Conservation (phyloP, 176 grass and related monocot genomes). For the Juncus effusus region DNA sequence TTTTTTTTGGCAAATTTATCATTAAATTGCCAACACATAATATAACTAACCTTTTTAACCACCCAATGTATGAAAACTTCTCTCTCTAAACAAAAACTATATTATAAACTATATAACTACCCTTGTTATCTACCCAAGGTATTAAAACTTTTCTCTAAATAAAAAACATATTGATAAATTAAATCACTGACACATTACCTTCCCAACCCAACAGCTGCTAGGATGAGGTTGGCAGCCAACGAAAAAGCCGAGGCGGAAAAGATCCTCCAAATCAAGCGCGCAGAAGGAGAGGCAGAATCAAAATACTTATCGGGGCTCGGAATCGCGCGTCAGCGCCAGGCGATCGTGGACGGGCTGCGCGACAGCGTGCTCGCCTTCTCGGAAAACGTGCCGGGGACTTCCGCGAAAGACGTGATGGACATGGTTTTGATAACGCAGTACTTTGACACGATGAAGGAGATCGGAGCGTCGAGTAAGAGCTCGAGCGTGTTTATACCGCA, state of each 20-base stretch:
- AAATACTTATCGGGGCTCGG: conserved; percentile 79
- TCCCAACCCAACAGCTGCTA: conserved; percentile 42
- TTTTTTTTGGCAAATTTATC: too few relatives aligned
- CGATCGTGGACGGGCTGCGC: conserved; percentile 77
- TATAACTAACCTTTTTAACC: too few relatives aligned
- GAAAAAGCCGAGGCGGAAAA: conserved; percentile 90
- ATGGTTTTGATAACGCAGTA: conserved; percentile 88
- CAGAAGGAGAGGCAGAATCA: conserved; percentile 79
- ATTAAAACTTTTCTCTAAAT: too few relatives aligned
- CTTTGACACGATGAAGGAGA: conserved; percentile 86
- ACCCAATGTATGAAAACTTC: too few relatives aligned
- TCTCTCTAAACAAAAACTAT: too few relatives aligned
- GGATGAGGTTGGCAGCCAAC: conserved; percentile 68
- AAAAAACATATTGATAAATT: too few relatives aligned
- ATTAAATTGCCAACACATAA: too few relatives aligned
- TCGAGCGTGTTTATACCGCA: conserved; percentile 76
- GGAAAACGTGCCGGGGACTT: conserved; percentile 77
- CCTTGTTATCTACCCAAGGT: too few relatives aligned
- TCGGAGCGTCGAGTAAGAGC: conserved; percentile 59
- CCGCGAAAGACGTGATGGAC: conserved; percentile 81
- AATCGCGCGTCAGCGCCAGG: conserved; percentile 84
- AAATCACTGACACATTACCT: too few relatives aligned
- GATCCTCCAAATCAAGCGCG: conserved; percentile 80
- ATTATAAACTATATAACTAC: too few relatives aligned
- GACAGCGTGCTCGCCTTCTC: conserved; percentile 85